Percentiles rank a stretch among this genome's conserved stretches.
phyloP scores from a whole-genome alignment of 768 basidiomycete genomes.

The Lactarius tabidus region DNA sequence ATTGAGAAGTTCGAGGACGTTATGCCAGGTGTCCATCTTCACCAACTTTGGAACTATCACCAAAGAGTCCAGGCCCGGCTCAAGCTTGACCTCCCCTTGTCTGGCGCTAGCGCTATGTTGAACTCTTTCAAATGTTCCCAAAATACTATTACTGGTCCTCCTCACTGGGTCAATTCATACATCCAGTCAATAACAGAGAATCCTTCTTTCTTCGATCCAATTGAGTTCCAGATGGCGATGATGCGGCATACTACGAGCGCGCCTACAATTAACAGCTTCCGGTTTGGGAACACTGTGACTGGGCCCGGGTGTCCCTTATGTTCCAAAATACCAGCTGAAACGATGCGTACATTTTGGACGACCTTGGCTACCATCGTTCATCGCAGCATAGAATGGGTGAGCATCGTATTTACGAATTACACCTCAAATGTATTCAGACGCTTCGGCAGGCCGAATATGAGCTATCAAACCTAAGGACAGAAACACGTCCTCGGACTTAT shows the following conservation, averaged over 20 bases:
- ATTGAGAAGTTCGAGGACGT: background rate
- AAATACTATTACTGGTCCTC: background rate
- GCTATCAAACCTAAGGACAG: background rate
- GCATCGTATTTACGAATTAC: background rate
- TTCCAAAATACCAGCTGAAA: background rate
- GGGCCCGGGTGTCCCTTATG: background rate
- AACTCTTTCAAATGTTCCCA: background rate
- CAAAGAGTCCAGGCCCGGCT: background rate
- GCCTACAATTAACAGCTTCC: background rate
- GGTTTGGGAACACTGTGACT: no score
- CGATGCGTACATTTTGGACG: background rate
- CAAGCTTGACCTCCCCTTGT: background rate
- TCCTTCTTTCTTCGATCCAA: background rate
- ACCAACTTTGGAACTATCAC: conserved; percentile 13
- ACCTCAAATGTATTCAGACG: background rate
- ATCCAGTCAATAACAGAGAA: background rate
- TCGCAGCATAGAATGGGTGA: background rate
- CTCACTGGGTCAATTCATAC: background rate
- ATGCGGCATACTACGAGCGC: background rate
- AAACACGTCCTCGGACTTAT: background rate
- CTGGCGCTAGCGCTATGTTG: background rate
- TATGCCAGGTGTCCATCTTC: background rate
- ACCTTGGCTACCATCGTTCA: background rate
- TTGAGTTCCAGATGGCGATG: background rate
- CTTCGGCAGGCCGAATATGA: background rate